Percentiles rank a stretch among this genome's conserved stretches.
Evolutionary conservation across 2,329 filamentous ascomycete genomes (phyloP).

Genomic region (Pseudogymnoascus sp.): DNA sequence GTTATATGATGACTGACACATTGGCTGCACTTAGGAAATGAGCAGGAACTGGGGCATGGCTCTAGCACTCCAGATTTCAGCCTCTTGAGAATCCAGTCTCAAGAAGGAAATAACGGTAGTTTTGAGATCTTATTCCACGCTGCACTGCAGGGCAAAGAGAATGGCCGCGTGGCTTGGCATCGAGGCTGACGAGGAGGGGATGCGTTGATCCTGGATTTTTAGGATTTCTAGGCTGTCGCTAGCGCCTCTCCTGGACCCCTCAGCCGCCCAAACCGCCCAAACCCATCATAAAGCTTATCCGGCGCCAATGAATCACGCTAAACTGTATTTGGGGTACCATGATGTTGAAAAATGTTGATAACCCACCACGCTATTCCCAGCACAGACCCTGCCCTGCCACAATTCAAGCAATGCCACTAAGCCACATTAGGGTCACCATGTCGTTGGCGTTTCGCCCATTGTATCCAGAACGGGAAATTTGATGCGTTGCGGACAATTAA

Average conservation of each 20-base stretch:
- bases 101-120: not conserved
- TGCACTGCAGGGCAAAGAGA: not conserved
- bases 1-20: not conserved
- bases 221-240: no score
- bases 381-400: not conserved
- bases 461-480: not conserved
- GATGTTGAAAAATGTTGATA: slow-evolving; percentile 2
- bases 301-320: not conserved
- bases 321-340: slow-evolving; percentile 10
- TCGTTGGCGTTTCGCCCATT: not conserved
- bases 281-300: not conserved
- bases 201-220: not conserved
- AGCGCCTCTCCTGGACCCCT: not conserved
- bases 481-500: not conserved
- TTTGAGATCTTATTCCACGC: not conserved
- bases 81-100: not conserved
- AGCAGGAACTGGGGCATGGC: not conserved
- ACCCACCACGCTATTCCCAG: not conserved
- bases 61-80: not conserved
- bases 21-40: not conserved
- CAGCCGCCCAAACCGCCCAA: not conserved
- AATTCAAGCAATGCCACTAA: not conserved
- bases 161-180: not conserved
- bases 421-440: not conserved
- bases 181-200: not conserved